These are phyloP conservation scores for Stylosanthes scabra DNA, from an alignment of 331 rosid genomes.

Conservation along the genomic window DNA sequence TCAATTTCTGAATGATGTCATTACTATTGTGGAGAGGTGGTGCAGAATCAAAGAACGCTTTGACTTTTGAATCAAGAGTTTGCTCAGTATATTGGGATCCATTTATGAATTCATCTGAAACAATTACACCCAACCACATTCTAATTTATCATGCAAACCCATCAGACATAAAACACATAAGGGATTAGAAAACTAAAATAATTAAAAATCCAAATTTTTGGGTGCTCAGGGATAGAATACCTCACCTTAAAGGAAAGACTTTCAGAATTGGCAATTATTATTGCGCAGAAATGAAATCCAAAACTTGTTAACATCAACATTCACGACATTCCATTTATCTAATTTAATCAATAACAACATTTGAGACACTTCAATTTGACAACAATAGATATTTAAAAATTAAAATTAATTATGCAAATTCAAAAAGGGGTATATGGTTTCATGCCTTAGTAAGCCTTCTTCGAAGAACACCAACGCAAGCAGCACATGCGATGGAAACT, in stretches of 20 bases:
- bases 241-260: background rate
- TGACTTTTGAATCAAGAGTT: conserved; percentile 56
- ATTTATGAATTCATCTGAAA: conserved; percentile 55
- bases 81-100: background rate
- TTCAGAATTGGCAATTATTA: no score
- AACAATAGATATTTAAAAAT: no score
- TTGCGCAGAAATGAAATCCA: no score
- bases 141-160: background rate
- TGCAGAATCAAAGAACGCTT: conserved; percentile 83
- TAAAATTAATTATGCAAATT: no score
- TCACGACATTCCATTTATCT: no score
- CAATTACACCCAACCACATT: conserved; percentile 41
- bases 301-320: no score
- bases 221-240: background rate
- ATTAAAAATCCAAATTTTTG: background rate
- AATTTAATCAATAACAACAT: no score
- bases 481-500: no score
- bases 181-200: background rate
- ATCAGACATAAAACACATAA: background rate
- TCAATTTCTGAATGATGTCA: conserved; percentile 56
- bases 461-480: no score
- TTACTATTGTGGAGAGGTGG: conserved; percentile 64
- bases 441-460: no score
- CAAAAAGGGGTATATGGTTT: no score
- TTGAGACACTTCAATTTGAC: no score